Base-by-base conservation (phyloP, 805 yeast genomes). In the Kluyveromyces siamensis region DNA sequence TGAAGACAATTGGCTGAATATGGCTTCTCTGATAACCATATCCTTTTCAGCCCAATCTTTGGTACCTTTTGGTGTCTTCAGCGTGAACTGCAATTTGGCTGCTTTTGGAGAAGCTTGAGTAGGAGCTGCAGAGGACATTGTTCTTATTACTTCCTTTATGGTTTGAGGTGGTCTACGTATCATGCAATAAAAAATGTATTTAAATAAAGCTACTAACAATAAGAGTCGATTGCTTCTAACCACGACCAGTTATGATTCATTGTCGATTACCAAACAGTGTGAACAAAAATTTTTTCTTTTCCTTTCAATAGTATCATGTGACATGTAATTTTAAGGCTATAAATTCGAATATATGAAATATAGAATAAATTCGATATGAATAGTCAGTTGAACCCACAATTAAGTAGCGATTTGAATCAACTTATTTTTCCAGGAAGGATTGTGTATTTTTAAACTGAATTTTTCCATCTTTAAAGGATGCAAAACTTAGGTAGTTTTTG, bases 21-120 rank as follows among this genome's bases (percentile, higher is more conserved):
- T 78, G 38, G 86, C 93, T 59, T 87, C 91, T 68, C 99, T 81
- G 56, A 93, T 80, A 38, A 89, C 85, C 98, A 93, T 93, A 66
- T 93, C 99, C 66, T 85, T 84, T 60, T 93, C 99, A 54, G 96
- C 87, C 99, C 99, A 93, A 68, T 93, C 99, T 68, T 89, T 90
- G 57, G 98, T 81, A 55, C 99, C 99, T 67, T 93, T 93, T 46
- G 99, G 98, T 41, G 95, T 88, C 69, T 93, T 93, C 64, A 93
- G 74, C 52, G 85, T 80, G 65, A 87, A 89, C 56, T 80, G 82
- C 46, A 72, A 66, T 52, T 79, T 79, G 25, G 36, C 36, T 14
- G 44, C 17, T 30, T 41, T 41, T 6, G 44, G 18, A 14, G 17
- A 13, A 25, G 36, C 37, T 30, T 36, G 27, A 17, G 47, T 45